Conservation (phyloP, 164 flowering plant genomes). For the Sedum album region DNA sequence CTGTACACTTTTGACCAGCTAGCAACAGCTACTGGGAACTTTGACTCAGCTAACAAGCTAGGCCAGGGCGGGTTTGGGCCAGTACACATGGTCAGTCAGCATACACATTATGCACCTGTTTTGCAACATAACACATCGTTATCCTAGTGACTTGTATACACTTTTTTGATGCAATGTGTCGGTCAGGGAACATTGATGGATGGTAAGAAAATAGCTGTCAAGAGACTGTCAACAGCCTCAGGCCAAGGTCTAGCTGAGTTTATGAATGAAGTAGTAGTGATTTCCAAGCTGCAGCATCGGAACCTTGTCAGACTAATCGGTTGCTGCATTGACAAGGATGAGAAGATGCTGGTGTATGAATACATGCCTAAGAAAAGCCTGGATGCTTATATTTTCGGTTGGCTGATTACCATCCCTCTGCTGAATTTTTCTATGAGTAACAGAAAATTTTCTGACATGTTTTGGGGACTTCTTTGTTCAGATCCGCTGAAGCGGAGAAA, state of each 20-base stretch:
- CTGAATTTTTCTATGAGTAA: neutral
- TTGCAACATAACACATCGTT: too few species aligned
- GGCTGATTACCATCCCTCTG: neutral
- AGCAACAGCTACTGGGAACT: constrained; percentile 20
- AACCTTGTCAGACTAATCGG: constrained; percentile 35
- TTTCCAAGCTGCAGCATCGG: constrained; percentile 34
- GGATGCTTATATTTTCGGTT: constrained; percentile 22
- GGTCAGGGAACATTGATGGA: neutral
- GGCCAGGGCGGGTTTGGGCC: constrained; percentile 35
- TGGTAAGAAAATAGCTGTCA: constrained; percentile 35
- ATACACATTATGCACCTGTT: too few species aligned
- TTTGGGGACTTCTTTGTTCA: neutral
- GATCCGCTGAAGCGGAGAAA: too few species aligned
- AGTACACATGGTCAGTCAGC: constrained; percentile 18
- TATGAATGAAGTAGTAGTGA: constrained; percentile 41
- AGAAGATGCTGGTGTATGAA: too few species aligned
- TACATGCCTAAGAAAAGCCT: too few species aligned
- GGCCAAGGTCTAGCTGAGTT: constrained; percentile 36
- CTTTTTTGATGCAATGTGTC: neutral
- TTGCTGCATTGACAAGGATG: constrained; percentile 26
- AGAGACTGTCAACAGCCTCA: constrained; percentile 28
- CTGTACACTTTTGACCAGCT: constrained; percentile 18
- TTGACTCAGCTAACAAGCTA: constrained; percentile 17
- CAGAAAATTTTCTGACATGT: neutral
- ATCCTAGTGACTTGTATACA: too few species aligned